Percentiles rank a stretch among this genome's conserved stretches.
These are phyloP conservation scores for Kernera saxatilis DNA, from an alignment of 345 rosid species.

Conservation along the genomic window DNA sequence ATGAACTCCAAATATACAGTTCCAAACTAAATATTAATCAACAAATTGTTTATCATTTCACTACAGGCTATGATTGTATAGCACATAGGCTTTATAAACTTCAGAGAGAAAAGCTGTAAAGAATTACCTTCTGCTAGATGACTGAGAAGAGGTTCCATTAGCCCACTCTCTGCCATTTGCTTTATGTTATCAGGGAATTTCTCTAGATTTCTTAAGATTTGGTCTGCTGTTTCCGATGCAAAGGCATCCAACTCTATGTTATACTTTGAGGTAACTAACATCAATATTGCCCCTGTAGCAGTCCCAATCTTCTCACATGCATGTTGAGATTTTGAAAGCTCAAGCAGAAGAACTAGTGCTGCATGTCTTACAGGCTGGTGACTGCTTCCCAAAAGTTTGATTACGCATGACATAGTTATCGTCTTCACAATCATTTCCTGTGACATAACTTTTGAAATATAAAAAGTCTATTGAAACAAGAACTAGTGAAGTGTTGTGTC, in stretches of 20 bases:
- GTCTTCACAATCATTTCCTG: conserved; percentile 60
- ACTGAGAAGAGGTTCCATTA: conserved; percentile 66
- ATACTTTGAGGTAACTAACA: conserved; percentile 64
- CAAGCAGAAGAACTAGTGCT: conserved; percentile 53
- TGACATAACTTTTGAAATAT: conserved; percentile 3
- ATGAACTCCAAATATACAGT: conserved; percentile 6
- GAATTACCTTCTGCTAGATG: conserved; percentile 63
- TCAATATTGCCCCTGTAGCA: conserved; percentile 61
- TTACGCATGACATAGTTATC: conserved; percentile 41
- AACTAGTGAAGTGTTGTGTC: neutral
- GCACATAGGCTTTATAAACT: neutral
- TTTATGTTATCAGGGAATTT: conserved; percentile 50
- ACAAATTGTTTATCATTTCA: neutral
- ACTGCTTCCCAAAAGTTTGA: conserved; percentile 63
- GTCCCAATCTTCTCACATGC: conserved; percentile 54
- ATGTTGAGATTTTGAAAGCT: conserved; percentile 54
- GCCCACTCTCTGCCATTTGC: conserved; percentile 87
- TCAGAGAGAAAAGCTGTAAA: neutral
- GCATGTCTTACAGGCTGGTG: conserved; percentile 50
- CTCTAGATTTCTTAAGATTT: conserved; percentile 64
- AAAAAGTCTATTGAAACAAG: neutral
- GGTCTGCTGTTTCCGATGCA: conserved; percentile 52
- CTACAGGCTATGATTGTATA: neutral
- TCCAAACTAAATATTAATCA: neutral
- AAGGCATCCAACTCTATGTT: conserved; percentile 42